Conservation (phyloP, 768 basidiomycete genomes). For the Coprinopsis sp. region DNA sequence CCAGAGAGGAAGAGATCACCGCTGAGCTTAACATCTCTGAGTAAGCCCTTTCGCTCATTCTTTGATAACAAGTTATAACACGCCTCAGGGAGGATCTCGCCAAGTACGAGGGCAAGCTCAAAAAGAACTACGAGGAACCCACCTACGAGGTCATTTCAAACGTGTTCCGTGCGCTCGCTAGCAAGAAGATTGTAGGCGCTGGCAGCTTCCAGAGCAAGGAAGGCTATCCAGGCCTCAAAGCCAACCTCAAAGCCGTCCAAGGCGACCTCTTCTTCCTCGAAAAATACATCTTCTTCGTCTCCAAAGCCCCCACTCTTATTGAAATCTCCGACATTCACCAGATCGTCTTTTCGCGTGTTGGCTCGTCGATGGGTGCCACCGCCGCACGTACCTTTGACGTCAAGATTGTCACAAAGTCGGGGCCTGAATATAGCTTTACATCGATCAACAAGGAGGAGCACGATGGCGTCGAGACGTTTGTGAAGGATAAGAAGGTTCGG, state of each 20-base stretch:
- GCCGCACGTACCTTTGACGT: slow-evolving; percentile 93
- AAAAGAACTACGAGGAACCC: slow-evolving; percentile 92
- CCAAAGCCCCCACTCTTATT: slow-evolving; percentile 88
- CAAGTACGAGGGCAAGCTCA: slow-evolving; percentile 77
- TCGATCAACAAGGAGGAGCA: slow-evolving; percentile 96
- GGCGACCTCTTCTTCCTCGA: slow-evolving; percentile 98
- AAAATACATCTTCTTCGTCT: slow-evolving; percentile 96
- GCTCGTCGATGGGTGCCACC: slow-evolving; percentile 74
- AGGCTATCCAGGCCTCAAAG: slow-evolving; percentile 93
- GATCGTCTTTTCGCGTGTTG: slow-evolving; percentile 90
- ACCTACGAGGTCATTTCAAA: slow-evolving; percentile 94
- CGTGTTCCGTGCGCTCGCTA: slow-evolving; percentile 86
- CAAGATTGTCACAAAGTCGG: slow-evolving; percentile 79
- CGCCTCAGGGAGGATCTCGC: slow-evolving; percentile 62
- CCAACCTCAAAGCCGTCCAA: slow-evolving; percentile 93
- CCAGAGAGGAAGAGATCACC: slow-evolving; percentile 94
- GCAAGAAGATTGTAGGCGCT: slow-evolving; percentile 87
- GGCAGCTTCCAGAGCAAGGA: slow-evolving; percentile 84
- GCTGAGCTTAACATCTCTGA: slow-evolving; percentile 91
- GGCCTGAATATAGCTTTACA: slow-evolving; percentile 84
- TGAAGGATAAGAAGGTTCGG: slow-evolving; percentile 87
- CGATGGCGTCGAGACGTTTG: slow-evolving; percentile 75
- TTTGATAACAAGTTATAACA: slow-evolving; percentile 5
- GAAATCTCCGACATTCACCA: slow-evolving; percentile 88
- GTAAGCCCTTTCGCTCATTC: slow-evolving; percentile 41